These are phyloP conservation scores for Anthracocystis panici-leucophaei DNA, from an alignment of 1,284 basidiomycete genomes.

Conservation along the genomic window DNA sequence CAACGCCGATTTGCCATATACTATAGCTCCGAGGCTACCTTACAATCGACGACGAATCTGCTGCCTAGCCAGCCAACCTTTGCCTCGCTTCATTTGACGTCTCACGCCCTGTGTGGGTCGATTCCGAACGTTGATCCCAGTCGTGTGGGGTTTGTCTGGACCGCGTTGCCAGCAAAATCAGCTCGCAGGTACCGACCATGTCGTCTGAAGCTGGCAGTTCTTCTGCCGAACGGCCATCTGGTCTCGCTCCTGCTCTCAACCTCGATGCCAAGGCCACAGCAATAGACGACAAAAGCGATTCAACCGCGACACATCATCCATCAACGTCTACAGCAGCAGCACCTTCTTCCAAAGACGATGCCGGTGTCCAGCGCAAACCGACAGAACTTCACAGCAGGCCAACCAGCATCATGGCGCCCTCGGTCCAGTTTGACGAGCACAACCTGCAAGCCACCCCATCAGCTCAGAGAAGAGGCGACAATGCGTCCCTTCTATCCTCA, in stretches of 20 bases:
- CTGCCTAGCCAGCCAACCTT: neutral
- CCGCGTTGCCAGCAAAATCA: neutral
- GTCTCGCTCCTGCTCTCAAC: slow-evolving; percentile 22
- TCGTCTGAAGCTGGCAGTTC: slow-evolving; percentile 15
- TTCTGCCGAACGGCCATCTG: slow-evolving; percentile 15
- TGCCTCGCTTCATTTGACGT: slow-evolving; percentile 1
- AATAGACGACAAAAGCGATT: neutral
- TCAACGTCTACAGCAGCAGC: slow-evolving; percentile 9
- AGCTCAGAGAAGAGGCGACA: slow-evolving; percentile 29
- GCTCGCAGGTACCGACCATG: slow-evolving; percentile 6
- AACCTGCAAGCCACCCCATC: slow-evolving; percentile 39
- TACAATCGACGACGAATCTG: neutral
- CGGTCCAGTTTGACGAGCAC: slow-evolving; percentile 54
- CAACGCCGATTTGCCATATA: neutral
- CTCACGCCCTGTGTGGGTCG: neutral
- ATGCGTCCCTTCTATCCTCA: slow-evolving; percentile 31
- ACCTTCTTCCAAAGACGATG: slow-evolving; percentile 25
- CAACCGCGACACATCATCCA: slow-evolving; percentile 5
- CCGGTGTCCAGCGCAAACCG: slow-evolving; percentile 21
- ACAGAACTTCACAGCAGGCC: slow-evolving; percentile 23
- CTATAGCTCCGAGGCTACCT: neutral
- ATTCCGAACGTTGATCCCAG: neutral
- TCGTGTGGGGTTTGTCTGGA: neutral
- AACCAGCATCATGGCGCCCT: slow-evolving; percentile 35
- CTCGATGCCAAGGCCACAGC: slow-evolving; percentile 2